These are phyloP conservation scores for Trichoderma endophyticum DNA, from an alignment of 2,329 filamentous ascomycete genomes.

Conservation along the genomic window DNA sequence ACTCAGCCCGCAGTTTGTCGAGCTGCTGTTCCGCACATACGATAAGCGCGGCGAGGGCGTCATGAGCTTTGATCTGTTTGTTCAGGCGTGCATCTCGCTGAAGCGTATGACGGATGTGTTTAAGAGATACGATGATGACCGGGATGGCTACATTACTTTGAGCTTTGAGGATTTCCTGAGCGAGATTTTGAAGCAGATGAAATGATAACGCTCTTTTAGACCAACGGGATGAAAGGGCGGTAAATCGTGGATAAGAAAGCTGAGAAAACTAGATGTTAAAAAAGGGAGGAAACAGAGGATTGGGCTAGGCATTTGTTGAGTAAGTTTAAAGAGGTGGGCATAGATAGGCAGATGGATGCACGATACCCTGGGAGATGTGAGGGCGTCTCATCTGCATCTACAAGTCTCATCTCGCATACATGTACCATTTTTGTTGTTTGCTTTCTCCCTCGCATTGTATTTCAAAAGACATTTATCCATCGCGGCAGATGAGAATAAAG, in stretches of 20 bases:
- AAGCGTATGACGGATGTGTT: conserved; percentile 99
- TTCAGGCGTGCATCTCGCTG: conserved; percentile 93
- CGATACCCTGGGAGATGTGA: conserved; percentile 19
- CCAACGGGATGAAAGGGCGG: background rate
- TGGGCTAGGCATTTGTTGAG: background rate
- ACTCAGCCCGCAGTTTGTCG: conserved; percentile 78
- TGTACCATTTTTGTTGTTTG: background rate
- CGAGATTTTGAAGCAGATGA: conserved; percentile 61
- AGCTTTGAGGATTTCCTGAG: conserved; percentile 80
- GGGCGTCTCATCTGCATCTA: conserved; percentile 12
- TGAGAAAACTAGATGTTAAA: background rate
- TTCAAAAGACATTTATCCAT: background rate
- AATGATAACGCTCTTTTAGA: conserved; percentile 22
- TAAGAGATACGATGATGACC: conserved; percentile 96
- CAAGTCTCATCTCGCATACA: background rate
- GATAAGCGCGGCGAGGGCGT: conserved; percentile 69
- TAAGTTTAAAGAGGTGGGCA: background rate
- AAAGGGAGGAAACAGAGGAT: background rate
- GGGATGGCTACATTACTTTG: conserved; percentile 85
- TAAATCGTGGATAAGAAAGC: background rate
- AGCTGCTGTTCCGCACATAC: conserved; percentile 82
- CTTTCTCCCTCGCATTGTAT: background rate
- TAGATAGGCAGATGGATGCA: conserved; percentile 1
- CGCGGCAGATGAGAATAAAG: background rate
- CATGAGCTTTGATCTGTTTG: conserved; percentile 93